Evolutionary conservation across 129 eudicot species (phyloP), one percentile per base, ranked within the genome.

Genomic region (Gnaphalium uliginosum): DNA sequence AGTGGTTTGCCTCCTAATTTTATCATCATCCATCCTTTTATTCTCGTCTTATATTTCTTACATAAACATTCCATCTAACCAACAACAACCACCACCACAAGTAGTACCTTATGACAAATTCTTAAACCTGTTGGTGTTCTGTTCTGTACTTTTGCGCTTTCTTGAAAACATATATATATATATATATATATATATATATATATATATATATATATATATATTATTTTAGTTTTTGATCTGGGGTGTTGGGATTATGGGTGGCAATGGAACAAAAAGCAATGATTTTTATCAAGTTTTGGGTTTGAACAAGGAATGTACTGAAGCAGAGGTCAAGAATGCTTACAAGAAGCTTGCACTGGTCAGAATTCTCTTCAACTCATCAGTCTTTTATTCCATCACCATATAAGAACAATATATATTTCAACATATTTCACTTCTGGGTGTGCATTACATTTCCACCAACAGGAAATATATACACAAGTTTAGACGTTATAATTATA

Each of bases 311-410:
- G 96, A 90, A 75, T 90, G 96, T 91, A 81, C 88, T 14, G 76
- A 84, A 21, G 79, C 81, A 4, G 96, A 89, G 54, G 90, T 89
- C 72, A 89, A 75, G 79, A 76, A 58, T 76, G 96, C 98, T 77
- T 93, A 93, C 89, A 90, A 86, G 89, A 93, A 90, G 81, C 92
- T 93, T 77, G 98, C 98, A 46, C 76, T 90, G 91, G 98, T 93
- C 50, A 73, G 88, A 77, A 26, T 32, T 54, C 33, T 74, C 2
- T 62, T 24, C 51, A 25, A 18, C 63, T 30, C 21, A 19, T 53
- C 1, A n/a, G 3, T 43, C 60, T 56, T 35, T 51, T 27, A 19
- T 41, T 50, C 66, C 48, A 9, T 61, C 37, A 4, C 9, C 8
- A 15, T 26, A 57, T 10, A 43, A 8, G 69, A 33, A 54, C 4